Evolutionary conservation across 2,329 filamentous ascomycete genomes (phyloP), one percentile per base, ranked within the genome.

Genomic region (Metarhizium guizhouense): DNA sequence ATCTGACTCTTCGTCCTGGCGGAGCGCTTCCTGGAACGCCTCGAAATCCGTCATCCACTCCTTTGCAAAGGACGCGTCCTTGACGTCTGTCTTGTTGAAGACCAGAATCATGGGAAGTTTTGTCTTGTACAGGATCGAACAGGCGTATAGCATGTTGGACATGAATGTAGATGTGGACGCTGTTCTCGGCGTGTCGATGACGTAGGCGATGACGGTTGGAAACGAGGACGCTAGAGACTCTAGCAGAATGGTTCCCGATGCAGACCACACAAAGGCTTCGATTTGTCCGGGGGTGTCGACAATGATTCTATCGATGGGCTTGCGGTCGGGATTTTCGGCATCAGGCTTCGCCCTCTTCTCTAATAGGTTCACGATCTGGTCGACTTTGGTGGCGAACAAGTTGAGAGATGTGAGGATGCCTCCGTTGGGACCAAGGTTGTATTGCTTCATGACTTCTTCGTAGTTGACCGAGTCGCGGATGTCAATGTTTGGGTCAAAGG

Each of bases 21-120:
- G 82, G 49, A 99, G 77, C 1, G 95, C 93, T 16, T 83, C 83
- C 69, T 97, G 94, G 74, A 99, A 99, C 1, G 88, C 85, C 62
- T 99, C 94, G 66, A 96, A 99, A 71, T 99, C 93, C 6, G 92
- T 95, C 94, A 99, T 99, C 94, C 95, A 99, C 68, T 97, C 91
- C 74, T 93, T 94, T 1, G 92, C 94, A 66, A 96, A 96, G 30
- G 83, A 81, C 0, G 91, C 90, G 65, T 95, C 88, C 70, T 95
- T 90, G 47, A 95, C 90, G 66, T 99, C 94, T 0, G 92, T 96
- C 76, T 99, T 99, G 78, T 99, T 99, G 79, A 99, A 97, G 11
- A 99, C 94, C 7, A 99, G 76, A 54, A 99, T 95, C 94, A 99
- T 99, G 29, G 94, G 94, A 0, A 99, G 79, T 70, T 95, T 96